Conservation (phyloP, 148 eudicot species). For the Talinum fruticosum region DNA sequence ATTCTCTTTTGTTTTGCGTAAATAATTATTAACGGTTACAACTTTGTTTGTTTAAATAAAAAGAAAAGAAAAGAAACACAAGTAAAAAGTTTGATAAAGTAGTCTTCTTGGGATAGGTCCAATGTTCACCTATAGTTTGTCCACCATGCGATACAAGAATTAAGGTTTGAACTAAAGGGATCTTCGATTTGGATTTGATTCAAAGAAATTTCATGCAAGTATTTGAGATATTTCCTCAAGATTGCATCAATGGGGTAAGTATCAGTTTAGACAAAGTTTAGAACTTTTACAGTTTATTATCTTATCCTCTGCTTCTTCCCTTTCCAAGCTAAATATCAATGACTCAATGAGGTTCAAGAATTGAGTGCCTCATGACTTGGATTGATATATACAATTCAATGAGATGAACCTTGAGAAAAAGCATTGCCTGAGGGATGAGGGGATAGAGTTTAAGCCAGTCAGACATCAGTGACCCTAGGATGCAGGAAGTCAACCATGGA, state of each 20-base stretch:
- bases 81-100: neutral
- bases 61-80: too few relatives aligned
- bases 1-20: too few relatives aligned
- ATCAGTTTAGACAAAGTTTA: neutral
- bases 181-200: neutral
- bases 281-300: neutral
- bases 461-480: neutral
- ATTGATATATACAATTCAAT: neutral
- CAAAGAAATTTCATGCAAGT: neutral
- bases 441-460: neutral
- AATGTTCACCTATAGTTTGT: neutral
- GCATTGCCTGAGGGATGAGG: neutral
- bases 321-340: neutral
- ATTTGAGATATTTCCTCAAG: neutral
- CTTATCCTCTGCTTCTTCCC: neutral
- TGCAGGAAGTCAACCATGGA: neutral
- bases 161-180: neutral
- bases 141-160: neutral
- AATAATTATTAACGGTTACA: too few relatives aligned
- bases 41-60: too few relatives aligned
- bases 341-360: neutral
- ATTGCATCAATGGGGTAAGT: neutral
- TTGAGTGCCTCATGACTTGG: neutral
- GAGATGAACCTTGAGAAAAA: neutral
- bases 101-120: neutral